Base-by-base conservation (phyloP, 257 asterid species). In the Solanum pinnatisectum region DNA sequence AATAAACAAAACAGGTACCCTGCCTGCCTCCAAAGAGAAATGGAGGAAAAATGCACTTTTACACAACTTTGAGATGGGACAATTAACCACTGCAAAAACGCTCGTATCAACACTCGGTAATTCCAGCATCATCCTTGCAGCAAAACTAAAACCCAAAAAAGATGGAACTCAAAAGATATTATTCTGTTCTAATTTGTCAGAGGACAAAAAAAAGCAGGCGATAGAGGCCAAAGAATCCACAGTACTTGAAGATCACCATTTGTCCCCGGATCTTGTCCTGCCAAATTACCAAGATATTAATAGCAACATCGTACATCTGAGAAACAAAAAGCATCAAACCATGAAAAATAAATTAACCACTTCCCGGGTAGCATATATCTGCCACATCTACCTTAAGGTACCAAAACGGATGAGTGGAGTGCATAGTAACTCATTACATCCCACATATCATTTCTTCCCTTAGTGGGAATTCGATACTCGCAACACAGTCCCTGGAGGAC, bases 191-290 rank as follows among this genome's bases (percentile, higher is more conserved):
- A 91, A 90, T 56, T 68, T 59, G 94, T 90, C 93, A 91, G 91
- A 87, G 79, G 84, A 88, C 71, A 86, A 89, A 88, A 88, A 88
- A 89, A 88, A 83, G 88, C 78, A 73, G 92, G 83, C 82, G 44
- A 88, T 72, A 86, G 87, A 84, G 42, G 91, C 87, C 86, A 56
- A 89, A 87, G 89, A 90, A 94, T 91, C 92, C 91, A 79, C 84
- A 83, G 88, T 71, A 87, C 25, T 85, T 68, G 65, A 59, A 89
- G 86, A 88, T 96, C 92, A 96, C 99, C 99, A 95, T 88, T 93
- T 92, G 76, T 90, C 90, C 94, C 94, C 93, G 33, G 96, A 90
- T 67, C 93, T 88, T 36, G 98, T 91, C 98, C 99, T 96, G 98
- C 95, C 92, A 93, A 87, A 85, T 49, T 10, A 88, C 84, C 2